A percentile compares a stretch with the other conserved stretches of the same genome.
Evolutionary conservation across 176 grass and related monocot genomes (phyloP).

Genomic region (Musa itinerans): DNA sequence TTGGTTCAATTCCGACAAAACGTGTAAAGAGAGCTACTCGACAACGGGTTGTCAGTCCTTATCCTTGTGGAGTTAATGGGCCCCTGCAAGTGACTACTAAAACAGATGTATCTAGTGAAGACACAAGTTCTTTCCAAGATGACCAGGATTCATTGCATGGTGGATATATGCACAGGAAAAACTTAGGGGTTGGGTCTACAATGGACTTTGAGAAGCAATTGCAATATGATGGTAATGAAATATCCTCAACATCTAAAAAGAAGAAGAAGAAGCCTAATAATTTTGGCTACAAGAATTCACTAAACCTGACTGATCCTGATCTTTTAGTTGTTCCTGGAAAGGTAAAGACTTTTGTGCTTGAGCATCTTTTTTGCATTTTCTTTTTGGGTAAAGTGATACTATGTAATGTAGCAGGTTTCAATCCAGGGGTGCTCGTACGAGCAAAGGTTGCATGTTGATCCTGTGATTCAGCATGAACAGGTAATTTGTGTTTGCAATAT

Average conservation of each 20-base stretch:
- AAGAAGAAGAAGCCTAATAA: slow-evolving; percentile 93
- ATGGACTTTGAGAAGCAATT: slow-evolving; percentile 63
- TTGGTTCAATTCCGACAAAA: slow-evolving; percentile 67
- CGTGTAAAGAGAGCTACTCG: slow-evolving; percentile 58
- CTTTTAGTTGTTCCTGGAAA: slow-evolving; percentile 55
- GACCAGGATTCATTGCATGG: slow-evolving; percentile 74
- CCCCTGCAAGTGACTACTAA: slow-evolving; percentile 57
- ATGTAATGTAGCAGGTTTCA: slow-evolving; percentile 30
- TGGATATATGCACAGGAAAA: slow-evolving; percentile 59
- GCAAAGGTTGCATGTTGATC: slow-evolving; percentile 47
- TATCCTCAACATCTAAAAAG: slow-evolving; percentile 79
- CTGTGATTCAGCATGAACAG: slow-evolving; percentile 62
- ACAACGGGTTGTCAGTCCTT: slow-evolving; percentile 59
- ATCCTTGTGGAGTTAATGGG: slow-evolving; percentile 32
- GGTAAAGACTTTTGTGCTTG: slow-evolving; percentile 32
- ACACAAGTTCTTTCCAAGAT: slow-evolving; percentile 86
- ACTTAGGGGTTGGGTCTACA: slow-evolving; percentile 67
- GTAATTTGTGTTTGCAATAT: slow-evolving; percentile 26
- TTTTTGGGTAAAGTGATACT: slow-evolving; percentile 7
- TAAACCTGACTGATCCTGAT: slow-evolving; percentile 42
- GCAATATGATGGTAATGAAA: slow-evolving; percentile 51
- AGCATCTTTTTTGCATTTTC: slow-evolving; percentile 17
- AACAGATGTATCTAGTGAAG: slow-evolving; percentile 92
- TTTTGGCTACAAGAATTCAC: slow-evolving; percentile 38
- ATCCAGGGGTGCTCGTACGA: slow-evolving; percentile 54